Conservation (phyloP, 2,329 filamentous ascomycete genomes). For the Triangularia verruculosa region DNA sequence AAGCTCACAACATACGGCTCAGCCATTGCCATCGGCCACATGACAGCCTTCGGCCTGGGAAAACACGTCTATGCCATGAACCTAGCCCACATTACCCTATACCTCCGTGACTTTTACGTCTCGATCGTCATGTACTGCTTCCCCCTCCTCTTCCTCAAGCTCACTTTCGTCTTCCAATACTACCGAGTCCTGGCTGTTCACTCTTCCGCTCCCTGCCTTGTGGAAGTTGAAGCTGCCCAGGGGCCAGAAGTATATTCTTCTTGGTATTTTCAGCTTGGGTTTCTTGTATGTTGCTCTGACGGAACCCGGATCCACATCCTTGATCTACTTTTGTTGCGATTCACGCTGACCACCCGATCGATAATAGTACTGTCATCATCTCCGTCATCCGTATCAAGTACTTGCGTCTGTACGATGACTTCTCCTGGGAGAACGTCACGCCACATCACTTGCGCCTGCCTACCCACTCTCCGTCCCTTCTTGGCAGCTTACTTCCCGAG, state of each 20-base stretch:
- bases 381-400: constrained; percentile 38
- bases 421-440: constrained; percentile 37
- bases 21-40: constrained; percentile 21
- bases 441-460: constrained; percentile 35
- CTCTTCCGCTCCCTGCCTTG: constrained; percentile 36
- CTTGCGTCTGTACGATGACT: constrained; percentile 34
- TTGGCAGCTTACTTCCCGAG: constrained; percentile 21
- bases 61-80: constrained; percentile 21
- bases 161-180: constrained; percentile 38
- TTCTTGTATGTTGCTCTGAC: constrained; percentile 37
- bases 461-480: constrained; percentile 33
- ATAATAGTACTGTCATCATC: constrained; percentile 33
- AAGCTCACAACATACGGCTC: constrained; percentile 18
- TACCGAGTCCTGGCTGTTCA: constrained; percentile 36
- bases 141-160: constrained; percentile 34
- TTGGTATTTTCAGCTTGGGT: constrained; percentile 37
- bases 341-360: neutral
- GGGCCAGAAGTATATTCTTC: constrained; percentile 32
- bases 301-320: neutral
- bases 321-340: constrained; percentile 11
- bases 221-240: constrained; percentile 32
- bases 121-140: constrained; percentile 38
- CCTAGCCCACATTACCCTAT: constrained; percentile 12
- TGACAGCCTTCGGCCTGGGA: constrained; percentile 23
- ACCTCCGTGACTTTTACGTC: constrained; percentile 31